Conservation (phyloP, 164 flowering plant species). For the Dillenia suffruticosa region DNA sequence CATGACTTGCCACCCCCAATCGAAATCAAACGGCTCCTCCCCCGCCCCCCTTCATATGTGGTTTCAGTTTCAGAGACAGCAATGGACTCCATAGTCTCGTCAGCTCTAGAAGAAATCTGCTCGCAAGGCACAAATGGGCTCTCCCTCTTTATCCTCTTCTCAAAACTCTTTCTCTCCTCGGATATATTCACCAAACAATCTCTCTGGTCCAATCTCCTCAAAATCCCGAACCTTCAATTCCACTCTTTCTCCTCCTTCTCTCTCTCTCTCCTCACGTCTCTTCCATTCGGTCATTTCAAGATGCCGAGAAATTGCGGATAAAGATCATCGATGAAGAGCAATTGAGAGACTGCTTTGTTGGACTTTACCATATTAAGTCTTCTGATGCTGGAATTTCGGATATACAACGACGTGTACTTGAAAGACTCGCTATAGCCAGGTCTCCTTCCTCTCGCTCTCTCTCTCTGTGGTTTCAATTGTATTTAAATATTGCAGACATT, state of each 20-base stretch:
- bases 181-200: slow-evolving; percentile 30
- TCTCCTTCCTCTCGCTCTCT: slow-evolving; percentile 5
- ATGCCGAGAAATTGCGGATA: slow-evolving; percentile 41
- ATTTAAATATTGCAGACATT: neutral
- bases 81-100: slow-evolving; percentile 65
- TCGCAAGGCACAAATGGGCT: slow-evolving; percentile 42
- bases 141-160: slow-evolving; percentile 26
- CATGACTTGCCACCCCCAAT: too few relatives aligned
- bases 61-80: neutral
- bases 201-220: slow-evolving; percentile 43
- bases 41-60: neutral
- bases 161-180: slow-evolving; percentile 40
- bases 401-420: slow-evolving; percentile 49
- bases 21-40: too few relatives aligned
- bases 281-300: slow-evolving; percentile 30
- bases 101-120: slow-evolving; percentile 80
- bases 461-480: neutral
- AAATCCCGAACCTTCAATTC: slow-evolving; percentile 48
- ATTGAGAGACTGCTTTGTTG: slow-evolving; percentile 63
- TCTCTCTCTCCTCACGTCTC: slow-evolving; percentile 15
- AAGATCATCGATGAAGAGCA: slow-evolving; percentile 52
- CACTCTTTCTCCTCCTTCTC: slow-evolving; percentile 1
- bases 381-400: slow-evolving; percentile 36
- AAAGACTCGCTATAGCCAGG: slow-evolving; percentile 59
- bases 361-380: slow-evolving; percentile 57